Evolutionary conservation across 108 stramenopile species (phyloP), one percentile per base, ranked within the genome.

Genomic region (Discostella pseudostelligera): DNA sequence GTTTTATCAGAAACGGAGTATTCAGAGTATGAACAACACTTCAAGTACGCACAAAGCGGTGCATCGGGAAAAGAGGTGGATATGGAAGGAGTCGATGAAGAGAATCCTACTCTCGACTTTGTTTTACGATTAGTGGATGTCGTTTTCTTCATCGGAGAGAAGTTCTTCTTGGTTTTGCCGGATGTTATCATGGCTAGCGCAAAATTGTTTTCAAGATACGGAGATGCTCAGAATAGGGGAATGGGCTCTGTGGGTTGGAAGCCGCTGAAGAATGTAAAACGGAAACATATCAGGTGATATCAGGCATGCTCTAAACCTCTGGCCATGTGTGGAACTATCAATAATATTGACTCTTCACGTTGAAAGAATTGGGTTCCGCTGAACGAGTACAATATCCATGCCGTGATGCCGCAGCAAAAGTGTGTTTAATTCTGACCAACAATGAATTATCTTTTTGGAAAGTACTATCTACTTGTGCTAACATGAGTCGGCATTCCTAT

Each of bases 1-100:
- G 54, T 90, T 39, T 75, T 87, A 8, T 65, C 84, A 11, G 86
- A 90, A 55, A 76, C 78, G 39, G 89, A 87, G 35, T 85, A 85
- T 58, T 83, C 82, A 12, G 76, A 69, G 16, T 84, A 82, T 14
- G 72, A 84, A 44, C 80, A 80, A 49, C 53, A 59, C 59, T 79
- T 82, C 35, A 83, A 69, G 39, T 59, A 64, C 9, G 81, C 69
- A 49, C 79, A 74, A 46, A 71, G 62, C 12, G 59, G 59, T 37
- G 72, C 74, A 25, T 42, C 50, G 5, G 70, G 75, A 45, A 70
- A 76, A 24, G 80, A 57, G 14, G 70, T 53, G 17, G 70, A 81
- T 46, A 20, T 13, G 11, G 67, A 55, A 29, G 63, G 67, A 59
- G 47, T 32, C 25, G 63, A 56, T 42, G 59, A 60, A n/a, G 74